Percentiles rank a stretch among this genome's conserved stretches.
Evolutionary conservation across 495 filamentous ascomycete genomes (phyloP).

Genomic region (Entonaema liquescens): DNA sequence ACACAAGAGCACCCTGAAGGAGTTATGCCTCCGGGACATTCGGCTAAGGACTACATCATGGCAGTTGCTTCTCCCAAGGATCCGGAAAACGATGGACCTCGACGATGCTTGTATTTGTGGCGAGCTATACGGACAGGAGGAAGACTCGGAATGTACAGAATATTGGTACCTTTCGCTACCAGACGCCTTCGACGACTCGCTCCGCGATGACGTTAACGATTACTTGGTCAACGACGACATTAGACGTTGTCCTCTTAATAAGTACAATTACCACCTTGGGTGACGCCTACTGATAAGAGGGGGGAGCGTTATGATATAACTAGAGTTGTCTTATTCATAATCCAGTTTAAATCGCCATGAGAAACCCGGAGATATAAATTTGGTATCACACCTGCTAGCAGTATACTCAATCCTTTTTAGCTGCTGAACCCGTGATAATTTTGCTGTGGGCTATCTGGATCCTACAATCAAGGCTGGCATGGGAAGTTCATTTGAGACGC

Average conservation of each 20-base stretch:
- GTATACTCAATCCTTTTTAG: too few relatives aligned
- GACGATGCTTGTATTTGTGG: constrained; percentile 25
- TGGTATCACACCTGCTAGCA: not conserved
- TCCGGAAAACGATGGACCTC: constrained; percentile 23
- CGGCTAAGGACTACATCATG: constrained; percentile 19
- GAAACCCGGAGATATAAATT: not conserved
- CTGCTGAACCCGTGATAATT: not conserved
- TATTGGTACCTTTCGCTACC: constrained; percentile 21
- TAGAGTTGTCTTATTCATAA: not conserved
- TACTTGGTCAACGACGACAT: constrained; percentile 20
- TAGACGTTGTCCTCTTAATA: constrained; percentile 19
- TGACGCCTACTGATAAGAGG: not conserved
- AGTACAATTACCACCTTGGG: not conserved
- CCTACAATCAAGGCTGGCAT: not conserved
- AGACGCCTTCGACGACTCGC: not conserved
- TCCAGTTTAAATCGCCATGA: not conserved
- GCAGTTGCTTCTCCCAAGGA: constrained; percentile 20
- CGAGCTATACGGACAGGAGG: constrained; percentile 12
- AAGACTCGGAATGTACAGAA: constrained; percentile 8
- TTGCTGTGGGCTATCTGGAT: not conserved
- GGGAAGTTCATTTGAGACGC: not conserved
- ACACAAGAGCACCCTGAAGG: constrained; percentile 20
- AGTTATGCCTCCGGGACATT: constrained; percentile 23
- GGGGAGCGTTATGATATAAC: not conserved
- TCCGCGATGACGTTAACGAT: constrained; percentile 22